A percentile compares a stretch with the other conserved stretches of the same genome.
Evolutionary conservation across 148 eudicot species (phyloP).

Genomic region (Silene conica): DNA sequence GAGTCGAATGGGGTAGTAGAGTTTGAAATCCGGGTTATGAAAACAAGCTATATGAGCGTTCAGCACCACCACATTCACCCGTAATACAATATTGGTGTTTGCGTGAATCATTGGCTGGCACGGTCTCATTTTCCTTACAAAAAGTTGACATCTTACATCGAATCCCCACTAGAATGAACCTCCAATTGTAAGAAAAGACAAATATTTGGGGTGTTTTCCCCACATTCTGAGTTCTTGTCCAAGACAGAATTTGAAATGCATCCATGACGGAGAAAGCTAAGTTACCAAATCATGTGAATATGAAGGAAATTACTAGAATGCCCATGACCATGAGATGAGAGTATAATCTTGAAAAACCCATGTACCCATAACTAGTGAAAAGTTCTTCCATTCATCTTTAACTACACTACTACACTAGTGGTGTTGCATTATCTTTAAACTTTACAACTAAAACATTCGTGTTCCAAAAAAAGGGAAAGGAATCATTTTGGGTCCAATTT

Average conservation of each 20-base stretch:
- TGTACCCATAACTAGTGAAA: not conserved
- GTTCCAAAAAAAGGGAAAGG: not conserved
- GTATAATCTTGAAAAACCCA: not conserved
- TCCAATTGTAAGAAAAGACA: not conserved
- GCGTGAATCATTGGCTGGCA: too few relatives aligned
- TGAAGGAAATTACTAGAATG: not conserved
- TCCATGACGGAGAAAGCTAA: slow-evolving; percentile 2
- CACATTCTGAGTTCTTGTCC: slow-evolving; percentile 1
- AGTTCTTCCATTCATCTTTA: slow-evolving; percentile 6
- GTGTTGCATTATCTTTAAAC: slow-evolving; percentile 16
- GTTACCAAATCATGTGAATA: not conserved
- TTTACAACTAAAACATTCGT: slow-evolving; percentile 19
- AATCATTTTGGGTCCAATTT: not conserved
- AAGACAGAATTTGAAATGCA: slow-evolving; percentile 2
- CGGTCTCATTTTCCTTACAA: not conserved
- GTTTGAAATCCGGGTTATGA: not conserved
- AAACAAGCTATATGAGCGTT: too few relatives aligned
- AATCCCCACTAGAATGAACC: not conserved
- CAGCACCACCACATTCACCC: too few relatives aligned
- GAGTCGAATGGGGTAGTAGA: slow-evolving; percentile 1
- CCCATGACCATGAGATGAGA: not conserved
- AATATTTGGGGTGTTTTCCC: slow-evolving; percentile 2
- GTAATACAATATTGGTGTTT: too few relatives aligned
- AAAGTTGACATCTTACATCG: slow-evolving; percentile 18
- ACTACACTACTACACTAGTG: slow-evolving; percentile 4